Evolutionary conservation across 352 stramenopile species (phyloP).

Genomic region (Globisporangium iwayamae): DNA sequence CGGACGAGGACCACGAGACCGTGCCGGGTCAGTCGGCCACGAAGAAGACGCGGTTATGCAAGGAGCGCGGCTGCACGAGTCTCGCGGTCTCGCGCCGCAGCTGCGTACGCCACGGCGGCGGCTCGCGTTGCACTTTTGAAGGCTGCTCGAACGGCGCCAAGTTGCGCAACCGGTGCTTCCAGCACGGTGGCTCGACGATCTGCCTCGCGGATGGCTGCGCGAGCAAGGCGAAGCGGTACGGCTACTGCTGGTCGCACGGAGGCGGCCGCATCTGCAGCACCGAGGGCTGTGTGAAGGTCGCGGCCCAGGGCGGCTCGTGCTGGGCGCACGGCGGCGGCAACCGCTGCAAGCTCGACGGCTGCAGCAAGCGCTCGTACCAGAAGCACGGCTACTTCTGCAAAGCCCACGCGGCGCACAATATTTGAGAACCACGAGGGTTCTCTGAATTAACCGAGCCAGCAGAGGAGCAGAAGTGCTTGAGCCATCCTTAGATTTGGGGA

Average conservation of each 20-base stretch:
- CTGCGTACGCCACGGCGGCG: constrained; percentile 37
- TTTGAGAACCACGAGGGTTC: constrained; percentile 1
- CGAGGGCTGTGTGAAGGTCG: constrained; percentile 36
- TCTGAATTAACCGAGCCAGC: background rate
- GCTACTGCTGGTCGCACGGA: constrained; percentile 40
- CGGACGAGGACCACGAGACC: constrained; percentile 11
- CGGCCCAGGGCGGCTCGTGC: constrained; percentile 30
- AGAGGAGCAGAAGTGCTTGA: too few species aligned
- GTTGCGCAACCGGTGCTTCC: constrained; percentile 40
- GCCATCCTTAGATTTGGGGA: too few species aligned
- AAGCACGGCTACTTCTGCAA: constrained; percentile 52
- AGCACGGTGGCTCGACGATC: constrained; percentile 36
- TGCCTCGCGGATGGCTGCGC: constrained; percentile 28
- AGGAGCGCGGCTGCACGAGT: constrained; percentile 30
- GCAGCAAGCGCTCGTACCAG: constrained; percentile 45
- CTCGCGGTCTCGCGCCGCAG: constrained; percentile 34
- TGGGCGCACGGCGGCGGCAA: constrained; percentile 46
- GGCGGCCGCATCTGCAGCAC: constrained; percentile 37
- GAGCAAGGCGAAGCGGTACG: constrained; percentile 39
- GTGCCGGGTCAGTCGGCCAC: constrained; percentile 21
- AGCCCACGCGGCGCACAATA: constrained; percentile 28
- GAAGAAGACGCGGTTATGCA: constrained; percentile 40
- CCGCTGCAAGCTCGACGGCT: constrained; percentile 40
- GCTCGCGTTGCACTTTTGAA: constrained; percentile 31
- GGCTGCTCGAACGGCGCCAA: constrained; percentile 39